These are phyloP conservation scores for Lipomyces mesembrius DNA, from an alignment of 805 yeast genomes.

Conservation along the genomic window DNA sequence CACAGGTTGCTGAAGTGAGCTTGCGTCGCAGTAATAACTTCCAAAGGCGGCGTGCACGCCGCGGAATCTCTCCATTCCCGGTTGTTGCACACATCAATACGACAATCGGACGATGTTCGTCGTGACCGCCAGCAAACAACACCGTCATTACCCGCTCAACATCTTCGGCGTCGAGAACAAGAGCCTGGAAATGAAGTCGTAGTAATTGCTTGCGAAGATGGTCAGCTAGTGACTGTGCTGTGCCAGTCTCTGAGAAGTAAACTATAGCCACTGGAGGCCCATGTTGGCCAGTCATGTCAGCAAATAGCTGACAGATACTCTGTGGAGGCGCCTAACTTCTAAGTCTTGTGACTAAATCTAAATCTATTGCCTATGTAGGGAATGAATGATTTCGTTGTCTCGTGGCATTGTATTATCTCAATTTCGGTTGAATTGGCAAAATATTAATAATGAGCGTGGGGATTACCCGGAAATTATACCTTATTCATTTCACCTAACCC, in stretches of 20 bases:
- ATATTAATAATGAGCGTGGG: no score
- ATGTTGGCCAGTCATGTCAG: conserved; percentile 4
- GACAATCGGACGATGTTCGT: conserved; percentile 46
- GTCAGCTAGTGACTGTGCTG: conserved; percentile 81
- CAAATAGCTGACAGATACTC: background rate
- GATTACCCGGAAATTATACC: no score
- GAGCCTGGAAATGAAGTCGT: conserved; percentile 57
- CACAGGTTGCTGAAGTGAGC: conserved; percentile 64
- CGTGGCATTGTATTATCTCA: no score
- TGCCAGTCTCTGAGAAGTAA: conserved; percentile 93
- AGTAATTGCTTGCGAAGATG: conserved; percentile 61
- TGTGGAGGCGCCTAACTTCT: background rate
- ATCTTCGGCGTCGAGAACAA: conserved; percentile 61
- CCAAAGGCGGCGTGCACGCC: conserved; percentile 77
- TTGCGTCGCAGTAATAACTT: conserved; percentile 67
- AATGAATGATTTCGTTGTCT: background rate
- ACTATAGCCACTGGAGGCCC: conserved; percentile 58
- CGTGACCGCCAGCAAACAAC: conserved; percentile 41
- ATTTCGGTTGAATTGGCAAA: no score
- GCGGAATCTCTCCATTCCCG: conserved; percentile 93
- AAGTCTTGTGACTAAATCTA: background rate
- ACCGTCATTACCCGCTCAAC: conserved; percentile 49
- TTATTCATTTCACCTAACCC: no score
- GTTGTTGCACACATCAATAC: conserved; percentile 81
- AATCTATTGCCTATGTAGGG: background rate